These are phyloP conservation scores for Aspergillus phoenicis DNA, from an alignment of 2,329 filamentous ascomycete species.

Conservation along the genomic window DNA sequence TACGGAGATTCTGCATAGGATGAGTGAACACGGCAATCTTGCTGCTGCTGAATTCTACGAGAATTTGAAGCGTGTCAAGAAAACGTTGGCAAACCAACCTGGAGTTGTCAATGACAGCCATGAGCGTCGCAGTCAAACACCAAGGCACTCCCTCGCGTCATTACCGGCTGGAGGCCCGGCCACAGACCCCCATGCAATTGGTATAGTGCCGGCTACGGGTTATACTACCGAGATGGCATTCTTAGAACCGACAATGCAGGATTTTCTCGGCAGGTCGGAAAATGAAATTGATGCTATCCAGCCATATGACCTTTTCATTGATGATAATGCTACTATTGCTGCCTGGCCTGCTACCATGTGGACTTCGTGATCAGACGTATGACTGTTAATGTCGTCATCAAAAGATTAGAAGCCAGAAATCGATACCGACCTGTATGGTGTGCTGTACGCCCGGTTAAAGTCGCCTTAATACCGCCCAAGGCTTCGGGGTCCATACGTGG, in stretches of 20 bases:
- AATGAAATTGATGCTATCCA: slow-evolving; percentile 21
- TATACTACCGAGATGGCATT: slow-evolving; percentile 31
- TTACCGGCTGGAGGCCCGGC: not conserved
- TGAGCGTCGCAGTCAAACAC: slow-evolving; percentile 15
- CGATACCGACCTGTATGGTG: not conserved
- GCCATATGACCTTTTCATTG: slow-evolving; percentile 9
- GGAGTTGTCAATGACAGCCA: not conserved
- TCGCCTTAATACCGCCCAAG: no score
- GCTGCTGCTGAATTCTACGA: slow-evolving; percentile 34
- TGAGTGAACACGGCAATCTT: slow-evolving; percentile 34
- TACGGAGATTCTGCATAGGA: slow-evolving; percentile 28
- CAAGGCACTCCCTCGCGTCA: not conserved
- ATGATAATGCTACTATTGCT: slow-evolving; percentile 6
- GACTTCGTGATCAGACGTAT: slow-evolving; percentile 7
- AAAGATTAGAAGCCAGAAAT: not conserved
- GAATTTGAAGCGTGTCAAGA: slow-evolving; percentile 26
- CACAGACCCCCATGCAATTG: not conserved
- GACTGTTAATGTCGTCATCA: not conserved
- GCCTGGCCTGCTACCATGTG: slow-evolving; percentile 13
- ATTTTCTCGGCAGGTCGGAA: slow-evolving; percentile 26
- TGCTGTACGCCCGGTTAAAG: not conserved
- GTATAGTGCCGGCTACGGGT: slow-evolving; percentile 13
- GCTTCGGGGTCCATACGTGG: no score
- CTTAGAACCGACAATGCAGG: slow-evolving; percentile 29
- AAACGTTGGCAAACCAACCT: slow-evolving; percentile 6